Evolutionary conservation across 2,329 filamentous ascomycete genomes (phyloP).

Genomic region (Penicillium brevicompactum): DNA sequence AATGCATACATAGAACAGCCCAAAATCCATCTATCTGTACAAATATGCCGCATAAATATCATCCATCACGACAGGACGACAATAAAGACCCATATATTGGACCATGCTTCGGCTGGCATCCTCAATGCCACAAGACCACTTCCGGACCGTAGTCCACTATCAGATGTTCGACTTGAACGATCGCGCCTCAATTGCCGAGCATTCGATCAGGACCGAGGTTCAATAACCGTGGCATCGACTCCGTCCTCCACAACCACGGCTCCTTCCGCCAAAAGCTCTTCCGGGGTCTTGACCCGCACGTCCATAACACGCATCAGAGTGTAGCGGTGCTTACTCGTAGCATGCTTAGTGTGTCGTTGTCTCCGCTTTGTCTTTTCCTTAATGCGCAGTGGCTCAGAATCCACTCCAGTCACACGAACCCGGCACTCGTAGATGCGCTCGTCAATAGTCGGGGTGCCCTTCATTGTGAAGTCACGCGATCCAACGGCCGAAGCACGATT

Average conservation of each 20-base stretch:
- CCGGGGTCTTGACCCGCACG: slow-evolving; percentile 65
- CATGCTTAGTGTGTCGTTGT: slow-evolving; percentile 66
- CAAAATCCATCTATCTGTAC: slow-evolving; percentile 37
- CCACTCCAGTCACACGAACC: slow-evolving; percentile 79
- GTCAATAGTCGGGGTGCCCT: slow-evolving; percentile 79
- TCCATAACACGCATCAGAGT: slow-evolving; percentile 86
- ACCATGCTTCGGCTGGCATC: neutral
- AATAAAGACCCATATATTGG: slow-evolving; percentile 2
- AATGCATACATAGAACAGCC: slow-evolving; percentile 31
- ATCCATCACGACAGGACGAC: slow-evolving; percentile 21
- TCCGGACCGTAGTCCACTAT: neutral
- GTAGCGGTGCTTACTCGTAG: slow-evolving; percentile 87
- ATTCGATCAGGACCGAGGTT: slow-evolving; percentile 22
- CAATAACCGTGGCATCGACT: slow-evolving; percentile 23
- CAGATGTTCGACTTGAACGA: slow-evolving; percentile 1
- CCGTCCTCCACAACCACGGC: slow-evolving; percentile 38
- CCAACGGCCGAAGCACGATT: slow-evolving; percentile 83
- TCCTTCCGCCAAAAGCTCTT: slow-evolving; percentile 53
- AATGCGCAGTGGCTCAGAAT: slow-evolving; percentile 74
- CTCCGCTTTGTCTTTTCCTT: slow-evolving; percentile 83
- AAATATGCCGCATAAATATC: slow-evolving; percentile 25
- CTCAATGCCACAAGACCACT: neutral
- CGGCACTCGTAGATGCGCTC: slow-evolving; percentile 82
- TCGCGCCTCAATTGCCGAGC: neutral
- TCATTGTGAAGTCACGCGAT: slow-evolving; percentile 86